Percentiles rank a stretch among this genome's conserved stretches.
Conservation (phyloP, 2,329 filamentous ascomycete species). For the Cordyceps farinosa region DNA sequence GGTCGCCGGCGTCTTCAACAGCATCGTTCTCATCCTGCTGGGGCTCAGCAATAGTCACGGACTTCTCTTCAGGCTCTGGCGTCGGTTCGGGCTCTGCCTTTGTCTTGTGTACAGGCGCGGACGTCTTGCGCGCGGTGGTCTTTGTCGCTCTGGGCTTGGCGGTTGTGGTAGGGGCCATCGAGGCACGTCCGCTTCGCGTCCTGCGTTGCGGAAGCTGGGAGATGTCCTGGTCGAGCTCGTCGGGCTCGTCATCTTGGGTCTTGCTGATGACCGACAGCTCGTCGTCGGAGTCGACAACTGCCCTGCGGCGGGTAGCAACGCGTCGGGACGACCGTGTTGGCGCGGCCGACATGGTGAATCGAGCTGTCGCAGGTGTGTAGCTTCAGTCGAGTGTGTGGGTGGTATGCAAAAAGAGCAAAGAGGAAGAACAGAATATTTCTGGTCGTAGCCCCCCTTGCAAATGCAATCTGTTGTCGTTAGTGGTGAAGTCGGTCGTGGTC, state of each 20-base stretch:
- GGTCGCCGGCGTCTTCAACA: conserved; percentile 56
- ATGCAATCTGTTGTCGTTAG: conserved; percentile 9
- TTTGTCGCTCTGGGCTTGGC: conserved; percentile 30
- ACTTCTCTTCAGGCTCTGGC: conserved; percentile 8
- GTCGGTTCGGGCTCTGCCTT: conserved; percentile 17
- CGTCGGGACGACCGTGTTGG: conserved; percentile 39
- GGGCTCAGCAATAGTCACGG: conserved; percentile 4
- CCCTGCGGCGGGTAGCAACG: conserved; percentile 61
- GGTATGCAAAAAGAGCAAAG: neutral
- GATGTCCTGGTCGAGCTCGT: conserved; percentile 75
- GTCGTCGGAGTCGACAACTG: conserved; percentile 77
- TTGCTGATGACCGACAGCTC: conserved; percentile 60
- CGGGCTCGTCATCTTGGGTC: conserved; percentile 53
- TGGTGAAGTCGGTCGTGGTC: conserved; percentile 14
- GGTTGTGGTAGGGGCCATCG: conserved; percentile 45
- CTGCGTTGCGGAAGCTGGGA: conserved; percentile 27
- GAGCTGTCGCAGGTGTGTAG: neutral
- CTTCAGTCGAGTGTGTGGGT: neutral
- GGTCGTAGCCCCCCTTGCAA: neutral
- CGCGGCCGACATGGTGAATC: conserved; percentile 34
- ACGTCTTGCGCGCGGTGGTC: conserved; percentile 42
- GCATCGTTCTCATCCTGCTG: conserved; percentile 3
- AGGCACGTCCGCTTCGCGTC: conserved; percentile 37
- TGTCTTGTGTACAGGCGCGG: conserved; percentile 28
- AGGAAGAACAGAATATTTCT: neutral